Evolutionary conservation across 768 basidiomycete genomes (phyloP), one percentile per base, ranked within the genome.

Genomic region (Amanita inopinata): DNA sequence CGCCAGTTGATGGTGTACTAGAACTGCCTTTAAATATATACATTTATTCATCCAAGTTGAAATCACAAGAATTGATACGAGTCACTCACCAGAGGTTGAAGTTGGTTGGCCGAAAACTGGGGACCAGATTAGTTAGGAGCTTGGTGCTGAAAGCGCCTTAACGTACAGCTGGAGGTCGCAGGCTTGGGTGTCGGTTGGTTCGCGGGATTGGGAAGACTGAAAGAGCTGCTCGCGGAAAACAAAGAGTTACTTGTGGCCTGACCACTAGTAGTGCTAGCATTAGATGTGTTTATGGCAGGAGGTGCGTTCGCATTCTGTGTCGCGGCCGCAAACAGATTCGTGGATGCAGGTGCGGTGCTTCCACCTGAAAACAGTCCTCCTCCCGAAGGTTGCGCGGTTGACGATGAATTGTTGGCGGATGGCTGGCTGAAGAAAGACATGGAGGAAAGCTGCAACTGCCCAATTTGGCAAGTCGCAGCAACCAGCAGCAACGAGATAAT

Each of bases 31-130:
- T 38, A 14, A 32, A 8, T 19, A 11, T 14, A 12, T 20, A 33
- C 15, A 39, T 38, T 42, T 19, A 54, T 42, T 22, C 47, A 50
- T 42, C 58, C 56, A 49, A 58, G 53, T 19, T 51, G 19, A 11
- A 46, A 36, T 19, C 38, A 36, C 8, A 52, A 42, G 17, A 46
- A 15, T 20, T 18, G 47, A 31, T 36, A 50, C 32, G 38, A 49
- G 38, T 14, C 38, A 37, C 28, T 25, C 37, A 36, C 49, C 49
- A 27, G 50, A 37, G 4, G 55, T 46, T 17, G 53, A 35, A 27
- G 52, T 46, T 35, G 48, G 30, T 48, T 43, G 30, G 28, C 44
- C 33, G 33, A 50, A 47, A 11, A 41, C 43, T 45, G 14, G 12
- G 28, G 15, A n/a, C 25, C 18, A 34, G 6, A 24, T 42, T 17